These are phyloP conservation scores for Colletotrichum sp. DNA, from an alignment of 2,329 filamentous ascomycete species.

Conservation along the genomic window DNA sequence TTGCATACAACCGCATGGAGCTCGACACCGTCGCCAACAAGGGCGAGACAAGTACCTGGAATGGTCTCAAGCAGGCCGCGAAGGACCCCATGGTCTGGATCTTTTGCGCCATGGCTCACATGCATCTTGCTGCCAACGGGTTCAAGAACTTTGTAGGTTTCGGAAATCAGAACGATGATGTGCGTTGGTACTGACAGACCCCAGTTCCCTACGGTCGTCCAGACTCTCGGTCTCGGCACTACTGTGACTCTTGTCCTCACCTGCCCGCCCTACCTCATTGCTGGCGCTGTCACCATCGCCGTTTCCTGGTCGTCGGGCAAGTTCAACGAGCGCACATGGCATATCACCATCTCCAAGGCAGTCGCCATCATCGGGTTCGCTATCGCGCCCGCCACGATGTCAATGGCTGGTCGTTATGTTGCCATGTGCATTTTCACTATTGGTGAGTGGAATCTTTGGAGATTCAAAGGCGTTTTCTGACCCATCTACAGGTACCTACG, in stretches of 20 bases:
- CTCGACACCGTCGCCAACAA: slow-evolving; percentile 28
- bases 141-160: slow-evolving; percentile 43
- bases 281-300: slow-evolving; percentile 29
- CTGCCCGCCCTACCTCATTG: slow-evolving; percentile 34
- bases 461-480: too few species aligned
- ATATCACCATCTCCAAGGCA: slow-evolving; percentile 44
- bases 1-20: slow-evolving; percentile 25
- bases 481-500: slow-evolving; percentile 19
- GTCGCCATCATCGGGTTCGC: slow-evolving; percentile 44
- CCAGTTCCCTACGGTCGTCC: slow-evolving; percentile 44
- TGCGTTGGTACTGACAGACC: neutral
- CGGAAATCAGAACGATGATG: fast-evolving
- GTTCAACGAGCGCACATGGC: slow-evolving; percentile 47
- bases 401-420: slow-evolving; percentile 29
- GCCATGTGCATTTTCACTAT: slow-evolving; percentile 36
- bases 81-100: slow-evolving; percentile 49
- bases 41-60: slow-evolving; percentile 24
- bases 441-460: slow-evolving; percentile 26
- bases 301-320: slow-evolving; percentile 37
- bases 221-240: slow-evolving; percentile 48
- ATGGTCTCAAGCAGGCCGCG: slow-evolving; percentile 37
- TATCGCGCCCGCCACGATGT: slow-evolving; percentile 26
- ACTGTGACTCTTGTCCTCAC: slow-evolving; percentile 56
- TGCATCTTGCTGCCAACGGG: slow-evolving; percentile 52
- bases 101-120: slow-evolving; percentile 53